phyloP scores from a whole-genome alignment of 371 early-diverging fungal species.

The Capillidium heterosporum region DNA sequence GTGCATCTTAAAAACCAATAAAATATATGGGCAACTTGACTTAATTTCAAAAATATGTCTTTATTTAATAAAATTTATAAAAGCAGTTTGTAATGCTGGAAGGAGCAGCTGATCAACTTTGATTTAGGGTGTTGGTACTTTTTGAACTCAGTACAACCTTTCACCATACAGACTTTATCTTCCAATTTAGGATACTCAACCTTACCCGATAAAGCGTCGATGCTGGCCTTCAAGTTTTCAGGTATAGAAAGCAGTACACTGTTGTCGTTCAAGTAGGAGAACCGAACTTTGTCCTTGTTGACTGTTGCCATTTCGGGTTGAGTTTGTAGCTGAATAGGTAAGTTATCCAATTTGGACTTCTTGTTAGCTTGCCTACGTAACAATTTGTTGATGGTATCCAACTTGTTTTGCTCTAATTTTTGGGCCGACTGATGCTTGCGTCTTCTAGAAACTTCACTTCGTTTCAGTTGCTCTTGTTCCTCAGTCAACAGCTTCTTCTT shows the following conservation, averaged over 20 bases:
- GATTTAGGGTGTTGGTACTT: slow-evolving; percentile 8
- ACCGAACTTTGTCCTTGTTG: background rate
- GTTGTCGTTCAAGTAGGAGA: slow-evolving; percentile 4
- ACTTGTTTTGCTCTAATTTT: slow-evolving; percentile 12
- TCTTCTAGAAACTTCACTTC: slow-evolving; percentile 10
- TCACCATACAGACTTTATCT: background rate
- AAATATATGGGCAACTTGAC: too few relatives aligned
- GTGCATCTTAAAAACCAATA: background rate
- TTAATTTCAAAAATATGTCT: too few relatives aligned
- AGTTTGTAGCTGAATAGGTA: background rate
- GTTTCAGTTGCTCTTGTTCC: slow-evolving; percentile 9
- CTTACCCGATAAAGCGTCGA: background rate
- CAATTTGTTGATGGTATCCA: slow-evolving; percentile 11
- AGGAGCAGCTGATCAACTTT: background rate
- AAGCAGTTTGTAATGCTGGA: slow-evolving; percentile 4
- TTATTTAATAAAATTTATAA: too few relatives aligned
- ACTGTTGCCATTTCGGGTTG: background rate
- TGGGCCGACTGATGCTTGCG: slow-evolving; percentile 13
- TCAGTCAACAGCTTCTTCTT: slow-evolving; percentile 11
- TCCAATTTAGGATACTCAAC: background rate
- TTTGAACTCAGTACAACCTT: slow-evolving; percentile 9
- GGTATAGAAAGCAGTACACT: slow-evolving; percentile 9
- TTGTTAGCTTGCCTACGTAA: slow-evolving; percentile 12
- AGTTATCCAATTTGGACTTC: slow-evolving; percentile 5
- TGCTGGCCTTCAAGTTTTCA: background rate